Base-by-base conservation (phyloP, 1,284 basidiomycete species). In the Sporisorium sorghi region DNA sequence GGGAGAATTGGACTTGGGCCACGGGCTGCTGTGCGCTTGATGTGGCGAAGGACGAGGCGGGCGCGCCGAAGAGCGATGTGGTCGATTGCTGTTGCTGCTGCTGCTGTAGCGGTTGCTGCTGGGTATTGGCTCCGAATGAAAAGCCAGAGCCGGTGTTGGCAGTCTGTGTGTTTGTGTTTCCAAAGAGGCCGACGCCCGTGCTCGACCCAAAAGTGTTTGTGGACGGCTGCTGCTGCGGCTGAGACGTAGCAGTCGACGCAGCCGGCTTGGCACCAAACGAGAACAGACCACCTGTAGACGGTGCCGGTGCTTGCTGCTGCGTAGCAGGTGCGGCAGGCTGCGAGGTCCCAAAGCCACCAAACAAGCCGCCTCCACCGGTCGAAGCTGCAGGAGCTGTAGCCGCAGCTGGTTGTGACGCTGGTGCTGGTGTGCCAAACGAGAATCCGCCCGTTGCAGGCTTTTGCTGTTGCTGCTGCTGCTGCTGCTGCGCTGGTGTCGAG, bases 401-500 rank as follows among this genome's bases (percentile, higher is more conserved):
- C 28, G 55, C 19, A 24, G 52, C 50, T 47, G 63, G 73, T 46
- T 63, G 70, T 15, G 61, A 61, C 32, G 52, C 39, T 23, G n/a
- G n/a, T n/a, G 64, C 52, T n/a, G 73, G 59, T 28, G 58, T 35
- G 12, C 78, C 78, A 33, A 79, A 79, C 12, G 76, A 76, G 53
- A 79, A 77, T 30, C 76, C 75, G 5, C 63, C 56, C 2, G 47
- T 55, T 15, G 75, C 77, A 8, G 74, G 59, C 48, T 67, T 69
- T 58, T 67, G 67, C 32, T 63, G 65, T 37, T 76, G 73, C 32
- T 76, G 76, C 52, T 74, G 73, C 28, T 76, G 76, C 43, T 74
- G 76, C 73, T 74, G 46, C 33, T 75, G 76, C 37, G 75, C 62
- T 15, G 76, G 50, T 54, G 72, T 61, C n/a, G 58, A 50, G 17